Evolutionary conservation across 495 filamentous ascomycete genomes (phyloP).

Genomic region (Neurospora intermedia): DNA sequence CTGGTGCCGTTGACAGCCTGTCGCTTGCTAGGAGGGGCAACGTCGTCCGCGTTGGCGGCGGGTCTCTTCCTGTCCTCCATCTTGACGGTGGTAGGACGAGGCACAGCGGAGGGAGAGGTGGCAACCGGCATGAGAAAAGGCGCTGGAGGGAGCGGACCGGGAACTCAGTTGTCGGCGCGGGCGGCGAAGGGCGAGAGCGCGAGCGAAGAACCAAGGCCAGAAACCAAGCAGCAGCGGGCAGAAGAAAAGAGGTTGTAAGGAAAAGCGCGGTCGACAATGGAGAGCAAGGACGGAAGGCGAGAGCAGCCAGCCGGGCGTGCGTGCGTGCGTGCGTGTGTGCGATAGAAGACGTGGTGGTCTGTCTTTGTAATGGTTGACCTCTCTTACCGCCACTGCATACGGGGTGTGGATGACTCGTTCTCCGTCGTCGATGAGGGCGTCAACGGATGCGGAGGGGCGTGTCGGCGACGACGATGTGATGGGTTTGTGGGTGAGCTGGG

Average conservation of each 20-base stretch:
- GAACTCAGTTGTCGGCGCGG: not conserved
- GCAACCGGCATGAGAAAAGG: slow-evolving; percentile 68
- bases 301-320: not conserved
- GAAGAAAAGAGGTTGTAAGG: not conserved
- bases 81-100: slow-evolving; percentile 63
- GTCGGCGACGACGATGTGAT: not conserved
- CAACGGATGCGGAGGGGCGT: not conserved
- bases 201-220: slow-evolving; percentile 16
- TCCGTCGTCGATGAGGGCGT: not conserved
- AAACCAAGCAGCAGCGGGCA: slow-evolving; percentile 8
- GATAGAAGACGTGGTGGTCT: not conserved
- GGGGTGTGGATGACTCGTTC: not conserved
- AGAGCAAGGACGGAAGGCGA: not conserved
- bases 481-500: not conserved
- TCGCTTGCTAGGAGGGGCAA: slow-evolving; percentile 75
- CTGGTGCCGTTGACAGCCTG: slow-evolving; percentile 70
- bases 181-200: slow-evolving; percentile 16
- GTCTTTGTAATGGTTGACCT: not conserved
- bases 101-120: slow-evolving; percentile 57
- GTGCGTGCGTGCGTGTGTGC: not conserved
- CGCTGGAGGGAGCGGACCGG: slow-evolving; percentile 5
- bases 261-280: not conserved
- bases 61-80: slow-evolving; percentile 98
- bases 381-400: not conserved
- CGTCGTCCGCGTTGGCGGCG: slow-evolving; percentile 62